Evolutionary conservation across 352 stramenopile species (phyloP), one percentile per base, ranked within the genome.

Genomic region (Globisporangium viniferum): DNA sequence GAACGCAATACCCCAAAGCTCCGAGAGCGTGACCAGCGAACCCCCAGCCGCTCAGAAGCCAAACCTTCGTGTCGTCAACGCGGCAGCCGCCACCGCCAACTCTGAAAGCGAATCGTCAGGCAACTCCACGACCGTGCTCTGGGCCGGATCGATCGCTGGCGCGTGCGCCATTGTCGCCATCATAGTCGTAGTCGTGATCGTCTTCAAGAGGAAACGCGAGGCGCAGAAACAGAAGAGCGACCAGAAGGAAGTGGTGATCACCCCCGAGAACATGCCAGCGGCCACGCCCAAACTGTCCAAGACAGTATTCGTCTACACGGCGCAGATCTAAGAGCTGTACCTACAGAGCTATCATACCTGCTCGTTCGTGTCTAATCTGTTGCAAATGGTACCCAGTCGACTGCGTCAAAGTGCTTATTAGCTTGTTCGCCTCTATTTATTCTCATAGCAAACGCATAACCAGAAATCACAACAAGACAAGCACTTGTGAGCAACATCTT

Each of bases 241-340:
- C 31, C 67, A 79, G 27, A 69, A 78, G 39, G 68, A 84, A 61
- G 69, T 84, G 31, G 70, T 82, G 39, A 79, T 86, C 53, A 82
- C 78, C 22, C 78, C 78, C n/a, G 81, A 70, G 3, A 70, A 72
- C 9, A 20, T 31, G 49, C 72, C 68, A 18, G 57, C 59, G 5
- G 59, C 51, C n/a, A 66, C 60, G 24, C 72, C 80, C 20, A 74
- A 72, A 22, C 49, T 73, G 55, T 79, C 69, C 5, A 75, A 53
- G 27, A 82, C 76, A 62, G 65, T 82, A 41, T 84, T 82, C 55
- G 74, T 86, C 54, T 86, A 86, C 62, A 86, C 78, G 36, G 78
- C 78, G 60, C 76, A 86, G 61, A 86, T 86, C 46, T 86, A 71
- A 89, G 41, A 49, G 41, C 41, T 22, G 85, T 24, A 24, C 24